Evolutionary conservation across 2,329 filamentous ascomycete genomes (phyloP), one percentile per base, ranked within the genome.

Genomic region (Furcasterigmium furcatum): DNA sequence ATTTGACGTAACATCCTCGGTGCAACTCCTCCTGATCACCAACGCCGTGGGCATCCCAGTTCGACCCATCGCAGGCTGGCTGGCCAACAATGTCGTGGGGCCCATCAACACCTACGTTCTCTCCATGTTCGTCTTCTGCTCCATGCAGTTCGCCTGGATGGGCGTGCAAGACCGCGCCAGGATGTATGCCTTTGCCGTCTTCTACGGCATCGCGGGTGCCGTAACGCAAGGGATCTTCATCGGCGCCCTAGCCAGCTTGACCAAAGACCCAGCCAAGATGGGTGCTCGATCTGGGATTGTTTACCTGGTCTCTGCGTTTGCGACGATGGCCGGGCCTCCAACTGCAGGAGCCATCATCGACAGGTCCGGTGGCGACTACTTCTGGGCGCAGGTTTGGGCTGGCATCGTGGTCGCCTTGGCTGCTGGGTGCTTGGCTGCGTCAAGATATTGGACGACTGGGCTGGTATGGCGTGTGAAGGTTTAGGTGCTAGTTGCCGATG

Each of bases 1-100:
- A 8, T 66, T 79, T 8, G 65, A 70, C 16, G 16, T 16, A 27
- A 64, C 66, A 1, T 67, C 74, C 4, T 80, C 77, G 0, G 72
- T 83, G 53, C 75, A 76, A 43, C 68, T 85, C 10, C 68, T 86
- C 7, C 67, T 86, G 19, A 71, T 83, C 21, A 71, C 80, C 14
- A 84, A 84, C 53, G 79, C 72, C 6, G 63, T 81, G 13, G 80
- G 80, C 0, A 68, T 85, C 2, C 59, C 77, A 1, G 77, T 74
- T 7, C 74, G 82, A 0, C 62, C 82, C 4, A 46, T 84, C 2
- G 74, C 77, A 0, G 76, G 74, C 3, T 74, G 68, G 46, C 60
- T 85, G 3, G 80, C 79, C 0, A 80, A 85, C 53, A 68, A 58
- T 0, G 69, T 64, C 41, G 64, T 75, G 20, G 82, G 81, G 1